Conservation (phyloP, 2,329 filamentous ascomycete genomes). For the Lachnellula occidentalis region DNA sequence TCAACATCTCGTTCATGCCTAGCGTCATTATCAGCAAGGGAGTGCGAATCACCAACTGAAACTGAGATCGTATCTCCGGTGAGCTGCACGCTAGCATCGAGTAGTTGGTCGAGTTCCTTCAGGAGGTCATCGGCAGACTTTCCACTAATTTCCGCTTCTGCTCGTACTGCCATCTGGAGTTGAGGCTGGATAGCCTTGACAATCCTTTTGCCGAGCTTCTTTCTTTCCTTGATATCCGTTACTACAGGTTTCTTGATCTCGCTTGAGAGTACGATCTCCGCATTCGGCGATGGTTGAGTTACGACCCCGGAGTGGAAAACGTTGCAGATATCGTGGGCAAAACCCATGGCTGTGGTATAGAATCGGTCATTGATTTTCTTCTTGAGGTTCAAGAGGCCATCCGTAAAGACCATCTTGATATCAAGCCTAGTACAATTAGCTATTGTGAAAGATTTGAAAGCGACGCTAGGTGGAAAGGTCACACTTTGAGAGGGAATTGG, state of each 20-base stretch:
- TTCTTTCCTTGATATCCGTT: constrained; percentile 71
- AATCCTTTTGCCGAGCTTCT: constrained; percentile 83
- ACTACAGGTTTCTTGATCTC: constrained; percentile 33
- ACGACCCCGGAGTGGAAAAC: constrained; percentile 47
- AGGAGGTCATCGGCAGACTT: constrained; percentile 65
- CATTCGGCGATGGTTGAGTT: constrained; percentile 13
- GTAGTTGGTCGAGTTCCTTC: constrained; percentile 66
- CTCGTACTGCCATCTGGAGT: constrained; percentile 68
- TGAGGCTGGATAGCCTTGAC: constrained; percentile 75
- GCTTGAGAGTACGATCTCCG: constrained; percentile 21
- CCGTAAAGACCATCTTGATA: constrained; percentile 51
- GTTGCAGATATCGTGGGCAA: constrained; percentile 51
- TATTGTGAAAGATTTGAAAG: constrained; percentile 17
- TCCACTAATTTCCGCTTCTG: constrained; percentile 75
- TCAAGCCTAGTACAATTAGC: constrained; percentile 53
- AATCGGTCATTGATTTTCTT: constrained; percentile 46
- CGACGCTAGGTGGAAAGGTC: neutral
- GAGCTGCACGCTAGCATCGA: constrained; percentile 61
- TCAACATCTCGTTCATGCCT: constrained; percentile 33
- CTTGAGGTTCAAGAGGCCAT: constrained; percentile 46
- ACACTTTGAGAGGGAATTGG: neutral
- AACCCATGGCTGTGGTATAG: constrained; percentile 53
- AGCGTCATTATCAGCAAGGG: constrained; percentile 36
- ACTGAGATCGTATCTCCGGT: constrained; percentile 36
- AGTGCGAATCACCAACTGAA: constrained; percentile 35